Conservation (phyloP, 202 grass and related monocot species). For the Schoenoplectus triqueter region DNA sequence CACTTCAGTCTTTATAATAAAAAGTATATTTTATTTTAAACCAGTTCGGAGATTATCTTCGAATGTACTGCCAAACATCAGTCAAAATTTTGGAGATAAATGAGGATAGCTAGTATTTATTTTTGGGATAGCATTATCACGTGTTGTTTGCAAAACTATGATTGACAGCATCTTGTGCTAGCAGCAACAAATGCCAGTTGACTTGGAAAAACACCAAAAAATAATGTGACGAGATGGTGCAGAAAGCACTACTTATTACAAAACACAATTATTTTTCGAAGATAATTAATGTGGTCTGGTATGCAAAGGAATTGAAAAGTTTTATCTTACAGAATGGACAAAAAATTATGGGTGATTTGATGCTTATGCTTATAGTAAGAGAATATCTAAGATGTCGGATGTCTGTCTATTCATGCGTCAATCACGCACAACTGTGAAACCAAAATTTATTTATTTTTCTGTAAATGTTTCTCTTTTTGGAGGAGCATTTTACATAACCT, state of each 20-base stretch:
- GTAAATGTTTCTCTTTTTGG: not conserved
- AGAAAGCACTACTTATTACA: not conserved
- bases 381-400: not conserved
- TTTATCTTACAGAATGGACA: not conserved
- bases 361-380: not conserved
- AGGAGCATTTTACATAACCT: not conserved
- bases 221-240: not conserved
- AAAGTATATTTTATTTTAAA: no score
- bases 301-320: not conserved
- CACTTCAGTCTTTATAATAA: no score
- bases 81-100: no score
- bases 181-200: slow-evolving; percentile 23
- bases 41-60: no score
- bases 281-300: not conserved
- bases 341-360: not conserved
- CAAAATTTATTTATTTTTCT: no score
- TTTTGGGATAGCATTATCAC: no score
- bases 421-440: not conserved
- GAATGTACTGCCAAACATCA: no score
- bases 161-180: slow-evolving; percentile 1
- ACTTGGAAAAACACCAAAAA: slow-evolving; percentile 11
- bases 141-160: not conserved
- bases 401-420: not conserved
- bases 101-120: no score
- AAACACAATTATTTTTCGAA: not conserved